phyloP scores from a whole-genome alignment of 140 eudicot species.

The Bidens hawaiensis region DNA sequence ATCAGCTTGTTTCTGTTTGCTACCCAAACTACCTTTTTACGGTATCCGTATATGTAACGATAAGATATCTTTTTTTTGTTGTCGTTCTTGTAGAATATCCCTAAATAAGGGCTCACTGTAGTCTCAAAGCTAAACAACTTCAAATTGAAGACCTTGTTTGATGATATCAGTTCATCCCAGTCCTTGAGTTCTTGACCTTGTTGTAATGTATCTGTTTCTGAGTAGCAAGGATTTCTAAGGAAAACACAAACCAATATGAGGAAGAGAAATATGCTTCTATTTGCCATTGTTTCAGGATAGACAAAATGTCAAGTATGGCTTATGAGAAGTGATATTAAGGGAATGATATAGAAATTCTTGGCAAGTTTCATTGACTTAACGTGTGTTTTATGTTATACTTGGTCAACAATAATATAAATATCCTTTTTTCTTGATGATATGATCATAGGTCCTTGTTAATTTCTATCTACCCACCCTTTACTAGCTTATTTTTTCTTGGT shows the following conservation, averaged over 20 bases:
- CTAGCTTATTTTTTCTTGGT: no score
- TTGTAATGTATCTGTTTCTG: slow-evolving; percentile 10
- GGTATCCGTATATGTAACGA: neutral
- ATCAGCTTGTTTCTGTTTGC: slow-evolving; percentile 29
- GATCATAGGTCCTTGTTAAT: neutral
- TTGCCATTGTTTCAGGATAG: neutral
- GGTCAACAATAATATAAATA: slow-evolving; percentile 1
- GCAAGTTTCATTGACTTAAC: neutral
- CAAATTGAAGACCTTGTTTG: slow-evolving; percentile 24
- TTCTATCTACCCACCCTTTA: neutral
- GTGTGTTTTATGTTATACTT: neutral
- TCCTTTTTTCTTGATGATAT: neutral
- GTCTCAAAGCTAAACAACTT: slow-evolving; percentile 26
- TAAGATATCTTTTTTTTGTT: neutral
- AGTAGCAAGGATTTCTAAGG: slow-evolving; percentile 11
- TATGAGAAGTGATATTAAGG: no score
- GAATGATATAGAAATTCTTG: neutral
- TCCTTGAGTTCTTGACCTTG: slow-evolving; percentile 20
- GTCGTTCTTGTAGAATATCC: slow-evolving; percentile 27
- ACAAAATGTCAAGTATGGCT: neutral
- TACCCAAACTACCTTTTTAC: neutral
- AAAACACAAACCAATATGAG: neutral
- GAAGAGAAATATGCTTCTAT: neutral
- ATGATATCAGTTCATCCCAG: slow-evolving; percentile 14
- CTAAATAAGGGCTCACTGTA: slow-evolving; percentile 13